Conservation (phyloP, 1,284 basidiomycete species). For the Moniliophthora roreri region DNA sequence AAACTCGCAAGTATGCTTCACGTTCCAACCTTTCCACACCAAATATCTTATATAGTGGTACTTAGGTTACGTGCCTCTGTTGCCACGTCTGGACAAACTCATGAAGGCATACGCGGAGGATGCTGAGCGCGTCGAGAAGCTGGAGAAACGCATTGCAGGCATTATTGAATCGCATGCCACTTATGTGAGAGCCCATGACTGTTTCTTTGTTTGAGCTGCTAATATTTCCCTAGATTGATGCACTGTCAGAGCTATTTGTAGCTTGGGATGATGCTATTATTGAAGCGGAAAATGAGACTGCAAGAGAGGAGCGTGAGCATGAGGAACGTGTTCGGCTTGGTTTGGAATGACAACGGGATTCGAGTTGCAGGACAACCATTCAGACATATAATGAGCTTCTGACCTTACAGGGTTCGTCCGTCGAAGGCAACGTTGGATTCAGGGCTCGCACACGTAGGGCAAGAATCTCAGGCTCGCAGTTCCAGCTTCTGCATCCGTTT, state of each 20-base stretch:
- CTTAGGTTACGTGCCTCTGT: slow-evolving; percentile 60
- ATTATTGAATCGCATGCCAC: slow-evolving; percentile 68
- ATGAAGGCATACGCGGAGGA: slow-evolving; percentile 63
- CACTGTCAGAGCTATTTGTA: slow-evolving; percentile 77
- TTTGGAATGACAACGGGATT: slow-evolving; percentile 32
- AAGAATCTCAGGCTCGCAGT: no score
- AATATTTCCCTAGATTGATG: slow-evolving; percentile 54
- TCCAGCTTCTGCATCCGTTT: no score
- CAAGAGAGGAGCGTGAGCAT: slow-evolving; percentile 55
- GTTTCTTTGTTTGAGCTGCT: background rate
- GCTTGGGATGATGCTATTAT: slow-evolving; percentile 75
- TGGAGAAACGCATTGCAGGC: slow-evolving; percentile 63
- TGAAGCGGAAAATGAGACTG: slow-evolving; percentile 58
- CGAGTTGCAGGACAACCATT: no score
- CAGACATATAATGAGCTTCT: no score
- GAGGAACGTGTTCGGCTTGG: slow-evolving; percentile 59
- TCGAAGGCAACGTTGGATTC: no score
- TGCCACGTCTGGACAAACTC: slow-evolving; percentile 59
- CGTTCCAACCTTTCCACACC: background rate
- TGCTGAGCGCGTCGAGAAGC: slow-evolving; percentile 44
- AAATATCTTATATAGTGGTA: background rate
- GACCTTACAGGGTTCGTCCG: no score
- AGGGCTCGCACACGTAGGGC: no score
- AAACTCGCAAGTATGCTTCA: slow-evolving; percentile 54
- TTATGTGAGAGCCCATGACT: slow-evolving; percentile 45